phyloP scores from a whole-genome alignment of 2,329 filamentous ascomycete species.

The Fusarium redolens region DNA sequence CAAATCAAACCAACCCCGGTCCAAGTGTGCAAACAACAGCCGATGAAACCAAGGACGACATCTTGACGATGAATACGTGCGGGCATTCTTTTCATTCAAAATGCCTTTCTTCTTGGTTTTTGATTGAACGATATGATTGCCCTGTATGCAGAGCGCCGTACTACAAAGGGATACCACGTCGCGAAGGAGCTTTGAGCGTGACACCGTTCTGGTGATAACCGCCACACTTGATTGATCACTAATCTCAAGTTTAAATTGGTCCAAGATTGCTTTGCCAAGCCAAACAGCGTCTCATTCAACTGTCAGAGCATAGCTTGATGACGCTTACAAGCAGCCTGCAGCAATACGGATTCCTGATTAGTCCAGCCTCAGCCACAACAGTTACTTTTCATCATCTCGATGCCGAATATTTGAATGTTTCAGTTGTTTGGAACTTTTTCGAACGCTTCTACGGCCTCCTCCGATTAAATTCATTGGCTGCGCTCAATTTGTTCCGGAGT shows the following conservation, averaged over 20 bases:
- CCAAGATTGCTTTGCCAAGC: not conserved
- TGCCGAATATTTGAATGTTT: not conserved
- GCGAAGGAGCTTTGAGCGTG: slow-evolving; percentile 27
- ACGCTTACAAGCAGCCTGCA: slow-evolving; percentile 10
- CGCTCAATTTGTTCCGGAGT: not conserved
- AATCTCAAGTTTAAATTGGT: slow-evolving; percentile 3
- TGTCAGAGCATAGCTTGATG: not conserved
- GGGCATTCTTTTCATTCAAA: slow-evolving; percentile 54
- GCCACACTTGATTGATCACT: slow-evolving; percentile 10
- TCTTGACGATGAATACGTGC: slow-evolving; percentile 52
- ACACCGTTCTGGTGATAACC: slow-evolving; percentile 36
- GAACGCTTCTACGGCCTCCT: not conserved
- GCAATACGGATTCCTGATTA: not conserved
- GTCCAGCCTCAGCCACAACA: slow-evolving; percentile 6
- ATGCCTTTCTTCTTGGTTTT: slow-evolving; percentile 55
- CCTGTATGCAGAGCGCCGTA: slow-evolving; percentile 54
- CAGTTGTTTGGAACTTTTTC: not conserved
- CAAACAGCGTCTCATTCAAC: not conserved
- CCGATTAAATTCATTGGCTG: not conserved
- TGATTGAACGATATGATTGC: slow-evolving; percentile 51
- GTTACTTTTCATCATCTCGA: slow-evolving; percentile 1
- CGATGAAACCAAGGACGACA: slow-evolving; percentile 38
- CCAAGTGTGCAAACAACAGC: not conserved
- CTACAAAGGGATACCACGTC: slow-evolving; percentile 36
- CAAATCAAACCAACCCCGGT: not conserved